Percentiles rank a stretch among this genome's conserved stretches.
phyloP scores from a whole-genome alignment of 176 grass and related monocot genomes.

The Themeda triandra region DNA sequence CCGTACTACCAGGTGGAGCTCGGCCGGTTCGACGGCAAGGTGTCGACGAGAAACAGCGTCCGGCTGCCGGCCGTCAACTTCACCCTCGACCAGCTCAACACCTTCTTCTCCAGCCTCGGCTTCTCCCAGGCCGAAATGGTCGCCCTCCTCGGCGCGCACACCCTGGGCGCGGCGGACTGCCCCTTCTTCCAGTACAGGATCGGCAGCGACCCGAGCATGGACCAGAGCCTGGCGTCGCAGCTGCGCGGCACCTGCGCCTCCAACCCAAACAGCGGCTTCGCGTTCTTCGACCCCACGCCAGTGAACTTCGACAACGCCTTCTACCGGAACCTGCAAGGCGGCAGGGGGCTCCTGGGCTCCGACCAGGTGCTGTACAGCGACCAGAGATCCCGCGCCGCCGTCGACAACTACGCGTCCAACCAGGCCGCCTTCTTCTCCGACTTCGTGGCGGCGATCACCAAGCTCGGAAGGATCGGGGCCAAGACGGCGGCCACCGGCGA shows the following conservation, averaged over 20 bases:
- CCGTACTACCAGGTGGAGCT: conserved; percentile 50
- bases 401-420: conserved; percentile 48
- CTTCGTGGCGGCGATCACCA: conserved; percentile 43
- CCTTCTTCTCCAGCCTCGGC: conserved; percentile 36
- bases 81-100: conserved; percentile 41
- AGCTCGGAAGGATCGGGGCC: conserved; percentile 60
- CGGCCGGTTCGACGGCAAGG: conserved; percentile 43
- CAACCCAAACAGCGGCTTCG: background rate
- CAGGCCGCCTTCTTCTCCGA: conserved; percentile 45
- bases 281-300: conserved; percentile 25
- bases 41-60: conserved; percentile 32
- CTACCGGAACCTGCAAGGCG: conserved; percentile 46
- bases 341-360: conserved; percentile 56
- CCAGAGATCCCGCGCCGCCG: conserved; percentile 39
- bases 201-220: conserved; percentile 28
- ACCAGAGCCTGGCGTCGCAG: conserved; percentile 11
- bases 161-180: conserved; percentile 41
- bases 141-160: conserved; percentile 44
- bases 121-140: conserved; percentile 44
- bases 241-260: conserved; percentile 14
- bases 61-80: conserved; percentile 33
- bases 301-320: conserved; percentile 53
- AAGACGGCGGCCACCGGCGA: conserved; percentile 60
- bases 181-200: conserved; percentile 47
- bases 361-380: conserved; percentile 70